phyloP scores from a whole-genome alignment of 2,329 filamentous ascomycete species.

The Zasmidium citrigriseum region DNA sequence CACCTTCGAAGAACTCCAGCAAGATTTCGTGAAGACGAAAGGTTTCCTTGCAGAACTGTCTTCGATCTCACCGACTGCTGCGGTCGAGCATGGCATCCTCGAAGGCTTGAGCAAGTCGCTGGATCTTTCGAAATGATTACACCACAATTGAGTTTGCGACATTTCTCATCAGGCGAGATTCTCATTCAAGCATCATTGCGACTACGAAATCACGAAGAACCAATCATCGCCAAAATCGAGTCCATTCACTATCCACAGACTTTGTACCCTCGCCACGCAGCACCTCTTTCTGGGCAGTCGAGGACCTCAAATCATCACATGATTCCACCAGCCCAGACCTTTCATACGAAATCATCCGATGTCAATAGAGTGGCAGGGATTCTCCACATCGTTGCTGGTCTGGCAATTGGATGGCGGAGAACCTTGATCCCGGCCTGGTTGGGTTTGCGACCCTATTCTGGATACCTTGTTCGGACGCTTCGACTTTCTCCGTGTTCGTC shows the following conservation, averaged over 20 bases:
- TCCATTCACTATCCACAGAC: neutral
- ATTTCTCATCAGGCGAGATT: too few relatives aligned
- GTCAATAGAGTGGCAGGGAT: neutral
- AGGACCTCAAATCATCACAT: neutral
- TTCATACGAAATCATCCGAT: neutral
- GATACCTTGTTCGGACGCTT: neutral
- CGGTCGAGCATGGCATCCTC: neutral
- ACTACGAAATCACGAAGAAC: too few relatives aligned
- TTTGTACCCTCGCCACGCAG: neutral
- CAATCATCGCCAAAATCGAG: too few relatives aligned
- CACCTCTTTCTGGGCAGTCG: neutral
- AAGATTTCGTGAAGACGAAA: slow-evolving; percentile 26
- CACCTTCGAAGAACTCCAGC: slow-evolving; percentile 53
- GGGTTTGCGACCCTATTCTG: neutral
- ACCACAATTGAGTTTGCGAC: too few relatives aligned
- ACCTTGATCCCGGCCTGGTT: neutral
- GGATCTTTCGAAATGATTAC: neutral
- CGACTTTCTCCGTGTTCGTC: neutral
- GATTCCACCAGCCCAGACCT: neutral
- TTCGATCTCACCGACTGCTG: neutral
- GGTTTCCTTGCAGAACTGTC: neutral
- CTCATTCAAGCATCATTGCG: too few relatives aligned
- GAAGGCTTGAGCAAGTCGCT: neutral
- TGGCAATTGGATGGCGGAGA: neutral
- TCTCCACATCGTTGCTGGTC: neutral